Conservation (phyloP, 495 filamentous ascomycete species). For the Bryoglossum gracile region DNA sequence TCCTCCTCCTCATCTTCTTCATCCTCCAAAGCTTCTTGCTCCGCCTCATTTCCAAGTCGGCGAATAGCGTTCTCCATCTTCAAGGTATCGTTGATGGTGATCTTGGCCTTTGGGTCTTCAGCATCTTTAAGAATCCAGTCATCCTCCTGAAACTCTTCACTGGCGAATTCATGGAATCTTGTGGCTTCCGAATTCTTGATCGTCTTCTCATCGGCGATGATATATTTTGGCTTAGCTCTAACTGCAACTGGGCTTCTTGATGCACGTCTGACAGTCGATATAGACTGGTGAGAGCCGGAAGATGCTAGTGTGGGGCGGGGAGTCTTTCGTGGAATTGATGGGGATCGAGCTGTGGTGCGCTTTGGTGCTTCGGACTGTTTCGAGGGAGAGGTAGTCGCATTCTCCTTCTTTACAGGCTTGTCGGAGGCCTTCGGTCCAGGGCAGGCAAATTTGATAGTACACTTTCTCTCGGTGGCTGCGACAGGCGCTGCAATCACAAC, state of each 20-base stretch:
- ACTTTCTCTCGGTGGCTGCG: constrained; percentile 8
- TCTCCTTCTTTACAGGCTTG: constrained; percentile 10
- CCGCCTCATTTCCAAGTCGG: constrained; percentile 80
- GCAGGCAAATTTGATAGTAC: constrained; percentile 47
- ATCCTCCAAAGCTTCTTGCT: constrained; percentile 73
- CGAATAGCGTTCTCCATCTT: constrained; percentile 85
- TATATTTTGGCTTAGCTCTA: constrained; percentile 33
- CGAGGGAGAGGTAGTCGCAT: neutral
- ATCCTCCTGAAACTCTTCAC: constrained; percentile 68
- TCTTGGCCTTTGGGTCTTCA: constrained; percentile 50
- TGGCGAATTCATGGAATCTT: constrained; percentile 91
- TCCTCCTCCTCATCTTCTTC: constrained; percentile 57
- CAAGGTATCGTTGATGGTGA: constrained; percentile 85
- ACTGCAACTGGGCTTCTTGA: constrained; percentile 30
- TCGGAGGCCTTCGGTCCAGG: constrained; percentile 16
- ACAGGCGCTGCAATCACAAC: neutral
- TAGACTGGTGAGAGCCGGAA: constrained; percentile 42
- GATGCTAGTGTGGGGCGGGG: constrained; percentile 33
- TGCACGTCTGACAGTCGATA: constrained; percentile 26
- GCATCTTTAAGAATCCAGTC: constrained; percentile 72
- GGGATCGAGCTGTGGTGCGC: constrained; percentile 23
- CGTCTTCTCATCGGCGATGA: constrained; percentile 43
- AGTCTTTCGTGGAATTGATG: constrained; percentile 32
- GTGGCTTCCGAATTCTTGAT: constrained; percentile 59
- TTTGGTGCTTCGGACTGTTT: constrained; percentile 7